phyloP scores from a whole-genome alignment of 495 filamentous ascomycete species.

The Annulohypoxylon maeteangense region DNA sequence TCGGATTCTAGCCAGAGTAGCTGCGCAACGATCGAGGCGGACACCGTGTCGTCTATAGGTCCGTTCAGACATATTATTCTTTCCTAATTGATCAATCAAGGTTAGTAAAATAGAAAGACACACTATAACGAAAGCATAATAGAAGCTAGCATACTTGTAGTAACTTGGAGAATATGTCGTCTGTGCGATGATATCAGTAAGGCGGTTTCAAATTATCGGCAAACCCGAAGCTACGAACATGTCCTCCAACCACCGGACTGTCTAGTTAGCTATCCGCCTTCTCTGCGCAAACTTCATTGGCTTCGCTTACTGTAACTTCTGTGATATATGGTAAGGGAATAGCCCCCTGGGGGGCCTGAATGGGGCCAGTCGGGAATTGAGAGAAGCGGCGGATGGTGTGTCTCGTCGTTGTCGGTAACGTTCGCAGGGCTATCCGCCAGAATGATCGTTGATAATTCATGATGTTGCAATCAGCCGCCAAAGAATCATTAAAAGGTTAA shows the following conservation, averaged over 20 bases:
- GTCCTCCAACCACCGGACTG: constrained; percentile 92
- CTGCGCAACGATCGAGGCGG: constrained; percentile 92
- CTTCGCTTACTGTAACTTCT: constrained; percentile 77
- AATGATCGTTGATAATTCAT: constrained; percentile 52
- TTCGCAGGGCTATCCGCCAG: constrained; percentile 44
- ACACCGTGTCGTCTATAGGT: constrained; percentile 85
- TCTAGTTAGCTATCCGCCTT: constrained; percentile 52
- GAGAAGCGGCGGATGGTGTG: constrained; percentile 52
- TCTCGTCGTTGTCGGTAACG: constrained; percentile 33
- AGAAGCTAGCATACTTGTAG: constrained; percentile 66
- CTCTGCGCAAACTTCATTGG: constrained; percentile 1
- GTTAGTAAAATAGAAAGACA: constrained; percentile 17
- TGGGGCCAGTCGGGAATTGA: constrained; percentile 41
- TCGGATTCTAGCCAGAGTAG: constrained; percentile 98
- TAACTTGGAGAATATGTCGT: constrained; percentile 85
- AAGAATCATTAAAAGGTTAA: too few relatives aligned
- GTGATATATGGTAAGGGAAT: constrained; percentile 80
- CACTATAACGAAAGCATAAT: neutral
- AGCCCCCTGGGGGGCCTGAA: constrained; percentile 60
- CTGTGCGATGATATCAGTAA: constrained; percentile 54
- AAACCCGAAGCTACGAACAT: constrained; percentile 65
- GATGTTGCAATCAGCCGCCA: too few relatives aligned
- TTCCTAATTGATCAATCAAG: constrained; percentile 64
- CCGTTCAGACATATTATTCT: constrained; percentile 97
- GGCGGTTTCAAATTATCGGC: constrained; percentile 33